A percentile compares a stretch with the other conserved stretches of the same genome.
These are phyloP conservation scores for Paralagenidium karlingii DNA, from an alignment of 352 stramenopile species.

Conservation along the genomic window DNA sequence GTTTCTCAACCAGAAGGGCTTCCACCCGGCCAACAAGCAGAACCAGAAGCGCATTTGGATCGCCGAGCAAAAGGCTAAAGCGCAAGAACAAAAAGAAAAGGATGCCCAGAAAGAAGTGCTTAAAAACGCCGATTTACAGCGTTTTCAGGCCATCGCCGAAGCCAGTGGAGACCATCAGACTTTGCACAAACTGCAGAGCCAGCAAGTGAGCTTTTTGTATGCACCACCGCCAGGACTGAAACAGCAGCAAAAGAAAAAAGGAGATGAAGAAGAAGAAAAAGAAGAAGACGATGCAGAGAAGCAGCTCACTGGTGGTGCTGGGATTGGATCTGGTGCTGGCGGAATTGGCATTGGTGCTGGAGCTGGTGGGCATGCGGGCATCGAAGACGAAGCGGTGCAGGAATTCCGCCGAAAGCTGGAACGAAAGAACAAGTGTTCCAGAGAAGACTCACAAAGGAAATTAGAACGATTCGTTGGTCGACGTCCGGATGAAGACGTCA, in stretches of 20 bases:
- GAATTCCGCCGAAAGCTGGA: slow-evolving; percentile 57
- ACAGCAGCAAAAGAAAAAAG: too few relatives aligned
- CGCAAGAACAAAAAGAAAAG: slow-evolving; percentile 26
- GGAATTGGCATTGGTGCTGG: too few relatives aligned
- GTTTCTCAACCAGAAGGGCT: slow-evolving; percentile 75
- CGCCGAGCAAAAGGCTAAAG: slow-evolving; percentile 55
- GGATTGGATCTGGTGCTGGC: neutral
- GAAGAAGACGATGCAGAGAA: too few relatives aligned
- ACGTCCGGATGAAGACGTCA: slow-evolving; percentile 50
- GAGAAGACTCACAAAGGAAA: slow-evolving; percentile 18
- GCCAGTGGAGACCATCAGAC: slow-evolving; percentile 36
- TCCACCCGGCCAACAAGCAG: slow-evolving; percentile 56
- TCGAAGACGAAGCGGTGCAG: slow-evolving; percentile 35
- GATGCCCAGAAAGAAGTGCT: slow-evolving; percentile 60
- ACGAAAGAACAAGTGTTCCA: slow-evolving; percentile 4
- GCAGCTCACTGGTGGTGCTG: too few relatives aligned
- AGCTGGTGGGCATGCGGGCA: neutral
- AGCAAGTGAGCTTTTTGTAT: slow-evolving; percentile 71
- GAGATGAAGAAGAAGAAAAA: slow-evolving; percentile 10
- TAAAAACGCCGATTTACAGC: slow-evolving; percentile 30
- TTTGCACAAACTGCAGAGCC: slow-evolving; percentile 17
- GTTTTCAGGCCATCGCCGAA: slow-evolving; percentile 45
- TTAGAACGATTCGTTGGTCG: slow-evolving; percentile 66
- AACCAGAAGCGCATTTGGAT: slow-evolving; percentile 83
- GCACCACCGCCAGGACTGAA: slow-evolving; percentile 48